Evolutionary conservation across 1,139 yeast genomes (phyloP).

Genomic region (Taphrina wiesneri): DNA sequence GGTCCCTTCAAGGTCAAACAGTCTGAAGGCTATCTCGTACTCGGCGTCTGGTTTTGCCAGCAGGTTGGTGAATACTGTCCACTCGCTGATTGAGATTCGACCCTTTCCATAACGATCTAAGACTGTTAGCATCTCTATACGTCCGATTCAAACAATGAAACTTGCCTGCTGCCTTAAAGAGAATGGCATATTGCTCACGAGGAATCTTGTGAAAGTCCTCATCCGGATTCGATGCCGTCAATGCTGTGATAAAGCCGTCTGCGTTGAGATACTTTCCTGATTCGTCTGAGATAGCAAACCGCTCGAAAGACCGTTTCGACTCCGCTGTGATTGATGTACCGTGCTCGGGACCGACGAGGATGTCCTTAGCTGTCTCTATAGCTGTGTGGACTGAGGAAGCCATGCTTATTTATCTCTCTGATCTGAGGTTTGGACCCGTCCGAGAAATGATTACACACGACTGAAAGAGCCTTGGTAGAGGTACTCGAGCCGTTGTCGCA

Average conservation of each 20-base stretch:
- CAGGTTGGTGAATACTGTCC: slow-evolving; percentile 31
- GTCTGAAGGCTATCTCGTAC: slow-evolving; percentile 51
- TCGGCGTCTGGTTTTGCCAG: slow-evolving; percentile 45
- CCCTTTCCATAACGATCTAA: slow-evolving; percentile 17
- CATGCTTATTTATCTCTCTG: not conserved
- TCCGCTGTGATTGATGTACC: slow-evolving; percentile 20
- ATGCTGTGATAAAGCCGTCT: slow-evolving; percentile 27
- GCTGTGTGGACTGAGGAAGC: not conserved
- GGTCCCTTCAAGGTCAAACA: slow-evolving; percentile 48
- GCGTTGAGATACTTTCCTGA: slow-evolving; percentile 5
- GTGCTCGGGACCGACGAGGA: slow-evolving; percentile 27
- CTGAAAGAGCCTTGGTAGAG: too few species aligned
- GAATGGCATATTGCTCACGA: slow-evolving; percentile 50
- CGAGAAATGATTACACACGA: too few species aligned
- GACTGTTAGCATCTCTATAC: not conserved
- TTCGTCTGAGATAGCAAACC: slow-evolving; percentile 14
- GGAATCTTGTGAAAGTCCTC: slow-evolving; percentile 51
- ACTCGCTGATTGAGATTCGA: slow-evolving; percentile 17
- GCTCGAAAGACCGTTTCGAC: slow-evolving; percentile 23
- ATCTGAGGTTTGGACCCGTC: not conserved
- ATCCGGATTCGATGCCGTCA: slow-evolving; percentile 37
- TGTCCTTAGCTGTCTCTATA: slow-evolving; percentile 19
- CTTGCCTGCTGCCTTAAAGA: slow-evolving; percentile 51
- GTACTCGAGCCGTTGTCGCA: not conserved
- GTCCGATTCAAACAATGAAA: slow-evolving; percentile 29